These are phyloP conservation scores for Carex pumila DNA, from an alignment of 176 grass and related monocot species.

Conservation along the genomic window DNA sequence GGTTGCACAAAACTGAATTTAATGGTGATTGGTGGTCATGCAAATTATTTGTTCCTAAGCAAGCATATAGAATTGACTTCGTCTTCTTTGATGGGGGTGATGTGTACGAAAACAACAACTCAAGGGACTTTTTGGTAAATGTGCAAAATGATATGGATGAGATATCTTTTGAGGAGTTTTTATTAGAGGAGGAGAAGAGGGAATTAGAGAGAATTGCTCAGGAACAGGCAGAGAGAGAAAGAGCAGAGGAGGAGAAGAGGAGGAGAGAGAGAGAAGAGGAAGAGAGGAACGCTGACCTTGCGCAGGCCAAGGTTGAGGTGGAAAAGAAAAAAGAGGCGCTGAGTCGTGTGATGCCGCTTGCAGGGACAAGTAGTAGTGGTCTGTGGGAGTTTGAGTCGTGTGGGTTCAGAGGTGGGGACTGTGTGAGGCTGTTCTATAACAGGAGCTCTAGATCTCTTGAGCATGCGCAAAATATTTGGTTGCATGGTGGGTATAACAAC, in stretches of 20 bases:
- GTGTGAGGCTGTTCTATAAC: constrained; percentile 74
- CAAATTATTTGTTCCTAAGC: constrained; percentile 75
- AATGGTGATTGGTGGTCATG: constrained; percentile 91
- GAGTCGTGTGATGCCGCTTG: constrained; percentile 32
- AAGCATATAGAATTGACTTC: constrained; percentile 89
- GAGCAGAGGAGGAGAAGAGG: constrained; percentile 47
- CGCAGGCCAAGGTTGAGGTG: constrained; percentile 59
- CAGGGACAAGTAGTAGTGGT: constrained; percentile 36
- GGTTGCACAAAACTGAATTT: constrained; percentile 57
- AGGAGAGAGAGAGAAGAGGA: constrained; percentile 59
- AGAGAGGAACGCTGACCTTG: constrained; percentile 41
- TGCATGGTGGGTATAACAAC: constrained; percentile 86
- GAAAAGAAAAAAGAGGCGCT: constrained; percentile 46
- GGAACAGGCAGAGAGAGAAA: constrained; percentile 80
- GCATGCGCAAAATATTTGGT: constrained; percentile 69
- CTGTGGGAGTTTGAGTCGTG: constrained; percentile 71
- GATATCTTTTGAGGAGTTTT: constrained; percentile 64
- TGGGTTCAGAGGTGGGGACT: constrained; percentile 62
- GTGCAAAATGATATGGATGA: constrained; percentile 69
- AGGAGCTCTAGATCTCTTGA: constrained; percentile 55
- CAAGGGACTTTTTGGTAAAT: constrained; percentile 57
- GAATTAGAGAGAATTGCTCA: constrained; percentile 67
- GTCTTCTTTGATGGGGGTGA: constrained; percentile 79
- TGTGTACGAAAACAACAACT: constrained; percentile 78
- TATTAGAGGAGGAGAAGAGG: constrained; percentile 60